Percentiles rank a stretch among this genome's conserved stretches.
These are phyloP conservation scores for Cordyceps militaris DNA, from an alignment of 2,329 filamentous ascomycete species.

Conservation along the genomic window DNA sequence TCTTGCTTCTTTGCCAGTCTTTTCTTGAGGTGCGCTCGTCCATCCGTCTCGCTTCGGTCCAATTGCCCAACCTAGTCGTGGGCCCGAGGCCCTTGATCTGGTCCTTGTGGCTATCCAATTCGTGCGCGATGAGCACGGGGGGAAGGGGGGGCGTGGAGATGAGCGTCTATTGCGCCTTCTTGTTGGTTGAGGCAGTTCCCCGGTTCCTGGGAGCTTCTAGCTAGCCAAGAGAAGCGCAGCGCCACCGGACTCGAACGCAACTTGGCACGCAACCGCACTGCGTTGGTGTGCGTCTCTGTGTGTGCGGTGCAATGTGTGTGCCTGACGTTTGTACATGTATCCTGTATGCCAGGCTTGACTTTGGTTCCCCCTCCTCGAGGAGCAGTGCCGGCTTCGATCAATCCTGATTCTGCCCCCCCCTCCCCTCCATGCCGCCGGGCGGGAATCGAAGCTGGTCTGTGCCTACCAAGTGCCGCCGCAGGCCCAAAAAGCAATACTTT, in stretches of 20 bases:
- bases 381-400: not conserved
- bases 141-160: not conserved
- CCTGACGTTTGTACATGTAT: not conserved
- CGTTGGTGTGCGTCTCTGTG: too few species aligned
- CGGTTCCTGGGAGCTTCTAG: not conserved
- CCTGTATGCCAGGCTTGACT: not conserved
- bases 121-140: not conserved
- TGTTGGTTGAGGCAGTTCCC: not conserved
- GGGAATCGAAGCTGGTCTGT: not conserved
- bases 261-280: not conserved
- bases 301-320: not conserved
- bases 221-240: slow-evolving; percentile 1
- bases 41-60: not conserved
- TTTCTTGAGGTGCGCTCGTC: not conserved
- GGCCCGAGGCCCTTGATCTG: not conserved
- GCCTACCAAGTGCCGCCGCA: not conserved
- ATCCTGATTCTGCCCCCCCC: not conserved
- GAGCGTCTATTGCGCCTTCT: slow-evolving; percentile 5
- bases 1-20: not conserved
- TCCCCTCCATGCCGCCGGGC: not conserved
- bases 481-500: not conserved
- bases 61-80: not conserved
- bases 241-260: slow-evolving; percentile 7
- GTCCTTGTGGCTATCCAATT: not conserved
- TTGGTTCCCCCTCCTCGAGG: not conserved